Evolutionary conservation across 331 rosid genomes (phyloP).

Genomic region (Saraca asoca): DNA sequence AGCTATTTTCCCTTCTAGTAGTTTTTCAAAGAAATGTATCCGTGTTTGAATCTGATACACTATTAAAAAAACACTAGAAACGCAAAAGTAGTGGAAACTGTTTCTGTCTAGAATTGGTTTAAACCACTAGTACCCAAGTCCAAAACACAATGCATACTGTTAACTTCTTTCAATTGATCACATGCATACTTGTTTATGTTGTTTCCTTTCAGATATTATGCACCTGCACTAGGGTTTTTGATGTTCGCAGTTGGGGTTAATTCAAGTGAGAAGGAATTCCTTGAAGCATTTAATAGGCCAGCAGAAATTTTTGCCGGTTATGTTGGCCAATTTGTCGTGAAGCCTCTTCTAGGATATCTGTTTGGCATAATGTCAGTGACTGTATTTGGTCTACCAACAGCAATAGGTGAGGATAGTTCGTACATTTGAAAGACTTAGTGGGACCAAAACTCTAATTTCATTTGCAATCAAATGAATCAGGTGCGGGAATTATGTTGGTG

Average conservation of each 20-base stretch:
- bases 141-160: background rate
- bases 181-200: background rate
- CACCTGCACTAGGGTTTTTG: constrained; percentile 95
- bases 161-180: background rate
- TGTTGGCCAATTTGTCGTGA: constrained; percentile 76
- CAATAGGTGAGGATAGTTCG: constrained; percentile 60
- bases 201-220: constrained; percentile 69
- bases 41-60: too few relatives aligned
- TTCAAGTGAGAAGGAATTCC: constrained; percentile 84
- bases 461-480: constrained; percentile 49
- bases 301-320: constrained; percentile 76
- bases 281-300: constrained; percentile 83
- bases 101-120: background rate
- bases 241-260: constrained; percentile 99
- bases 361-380: constrained; percentile 66
- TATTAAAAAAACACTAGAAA: too few relatives aligned
- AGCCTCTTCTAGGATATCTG: constrained; percentile 89
- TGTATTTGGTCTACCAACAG: constrained; percentile 73
- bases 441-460: constrained; percentile 35
- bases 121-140: constrained; percentile 23
- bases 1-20: too few relatives aligned
- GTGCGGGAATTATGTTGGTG: constrained; percentile 89
- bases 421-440: constrained; percentile 7
- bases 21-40: too few relatives aligned
- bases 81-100: too few relatives aligned